Conservation (phyloP, 805 yeast species). For the Sugiyamaella chiloensis region DNA sequence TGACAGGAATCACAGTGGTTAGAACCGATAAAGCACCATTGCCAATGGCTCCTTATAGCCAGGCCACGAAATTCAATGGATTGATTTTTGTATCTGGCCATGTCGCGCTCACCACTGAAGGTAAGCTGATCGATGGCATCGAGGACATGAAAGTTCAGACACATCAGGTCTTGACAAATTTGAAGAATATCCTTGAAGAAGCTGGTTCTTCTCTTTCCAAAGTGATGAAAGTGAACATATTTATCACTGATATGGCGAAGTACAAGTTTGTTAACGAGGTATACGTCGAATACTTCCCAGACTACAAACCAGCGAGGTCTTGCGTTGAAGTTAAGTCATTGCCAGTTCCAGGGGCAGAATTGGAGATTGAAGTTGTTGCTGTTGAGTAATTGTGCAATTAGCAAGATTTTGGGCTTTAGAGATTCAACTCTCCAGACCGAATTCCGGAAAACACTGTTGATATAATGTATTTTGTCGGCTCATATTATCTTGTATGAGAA, state of each 20-base stretch:
- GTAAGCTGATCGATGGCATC: conserved; percentile 66
- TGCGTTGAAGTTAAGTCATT: conserved; percentile 87
- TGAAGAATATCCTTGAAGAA: conserved; percentile 61
- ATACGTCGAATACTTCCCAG: conserved; percentile 43
- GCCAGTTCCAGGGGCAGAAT: conserved; percentile 41
- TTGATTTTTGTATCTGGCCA: conserved; percentile 87
- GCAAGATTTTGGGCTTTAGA: no score
- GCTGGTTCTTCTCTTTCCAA: conserved; percentile 74
- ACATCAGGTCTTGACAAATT: conserved; percentile 28
- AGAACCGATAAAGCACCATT: conserved; percentile 15
- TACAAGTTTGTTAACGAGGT: conserved; percentile 78
- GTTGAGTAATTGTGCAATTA: no score
- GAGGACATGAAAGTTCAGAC: conserved; percentile 48
- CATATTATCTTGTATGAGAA: no score
- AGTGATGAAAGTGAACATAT: conserved; percentile 78
- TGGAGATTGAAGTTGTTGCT: conserved; percentile 87
- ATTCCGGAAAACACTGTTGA: no score
- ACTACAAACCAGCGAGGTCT: conserved; percentile 73
- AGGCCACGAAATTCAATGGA: conserved; percentile 84
- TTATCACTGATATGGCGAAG: conserved; percentile 79
- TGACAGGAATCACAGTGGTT: conserved; percentile 6
- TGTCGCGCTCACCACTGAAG: conserved; percentile 71
- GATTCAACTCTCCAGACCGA: no score
- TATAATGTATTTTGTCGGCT: no score
- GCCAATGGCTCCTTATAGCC: conserved; percentile 89